Evolutionary conservation across 768 basidiomycete species (phyloP).

Genomic region (Pleurotus salmoneostramineus): DNA sequence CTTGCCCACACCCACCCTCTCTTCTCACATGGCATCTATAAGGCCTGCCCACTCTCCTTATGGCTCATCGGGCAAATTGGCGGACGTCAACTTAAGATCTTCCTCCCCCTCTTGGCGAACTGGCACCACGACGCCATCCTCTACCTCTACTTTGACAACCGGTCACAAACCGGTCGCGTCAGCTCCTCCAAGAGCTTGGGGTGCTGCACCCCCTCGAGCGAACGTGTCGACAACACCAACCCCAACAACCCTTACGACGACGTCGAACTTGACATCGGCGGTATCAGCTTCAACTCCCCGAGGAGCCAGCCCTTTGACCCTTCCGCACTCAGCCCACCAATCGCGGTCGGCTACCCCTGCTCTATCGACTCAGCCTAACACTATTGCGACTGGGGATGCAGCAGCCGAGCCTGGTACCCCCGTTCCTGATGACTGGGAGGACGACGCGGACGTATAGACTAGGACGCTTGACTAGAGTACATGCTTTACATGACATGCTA

Average conservation of each 20-base stretch:
- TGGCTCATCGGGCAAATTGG: conserved; percentile 44
- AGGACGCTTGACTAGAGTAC: background rate
- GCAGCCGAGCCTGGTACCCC: conserved; percentile 12
- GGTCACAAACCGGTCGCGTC: conserved; percentile 9
- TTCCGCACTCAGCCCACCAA: background rate
- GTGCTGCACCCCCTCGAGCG: conserved; percentile 13
- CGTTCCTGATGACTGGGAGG: conserved; percentile 57
- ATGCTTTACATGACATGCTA: too few species aligned
- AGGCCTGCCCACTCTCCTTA: conserved; percentile 32
- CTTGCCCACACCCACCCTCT: conserved; percentile 69
- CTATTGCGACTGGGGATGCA: conserved; percentile 9
- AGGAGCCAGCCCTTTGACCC: background rate
- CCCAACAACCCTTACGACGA: background rate
- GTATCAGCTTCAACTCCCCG: background rate
- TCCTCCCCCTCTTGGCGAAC: conserved; percentile 4
- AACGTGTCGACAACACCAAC: conserved; percentile 7
- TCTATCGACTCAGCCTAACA: background rate
- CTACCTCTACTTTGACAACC: background rate
- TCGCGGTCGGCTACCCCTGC: background rate
- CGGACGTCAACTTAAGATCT: conserved; percentile 41
- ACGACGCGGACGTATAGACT: conserved; percentile 30
- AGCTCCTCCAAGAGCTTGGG: conserved; percentile 19
- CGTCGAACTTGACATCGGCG: too few species aligned
- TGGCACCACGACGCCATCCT: background rate
- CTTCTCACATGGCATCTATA: conserved; percentile 31